Conservation (phyloP, 2,329 filamentous ascomycete species). For the Phialemonium atrogriseum region DNA sequence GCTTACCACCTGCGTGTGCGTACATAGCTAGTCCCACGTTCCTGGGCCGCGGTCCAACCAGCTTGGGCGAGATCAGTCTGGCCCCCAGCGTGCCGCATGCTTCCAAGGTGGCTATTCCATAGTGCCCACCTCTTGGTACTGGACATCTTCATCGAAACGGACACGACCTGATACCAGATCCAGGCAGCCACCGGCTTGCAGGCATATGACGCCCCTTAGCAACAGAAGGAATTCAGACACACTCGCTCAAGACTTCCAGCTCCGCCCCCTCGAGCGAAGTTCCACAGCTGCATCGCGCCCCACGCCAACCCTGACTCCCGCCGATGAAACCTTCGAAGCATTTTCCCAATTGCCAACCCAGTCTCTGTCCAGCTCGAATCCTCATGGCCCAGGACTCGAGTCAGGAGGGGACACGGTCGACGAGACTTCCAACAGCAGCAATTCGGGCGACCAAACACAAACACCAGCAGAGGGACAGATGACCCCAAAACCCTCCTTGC, state of each 20-base stretch:
- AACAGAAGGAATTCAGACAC: constrained; percentile 4
- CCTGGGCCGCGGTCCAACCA: no score
- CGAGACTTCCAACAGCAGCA: constrained; percentile 10
- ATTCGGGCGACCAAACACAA: constrained; percentile 8
- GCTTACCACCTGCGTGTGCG: no score
- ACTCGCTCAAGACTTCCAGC: constrained; percentile 10
- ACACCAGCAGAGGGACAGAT: constrained; percentile 15
- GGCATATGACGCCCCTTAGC: constrained; percentile 11
- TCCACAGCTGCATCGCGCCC: constrained; percentile 7
- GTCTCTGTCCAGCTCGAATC: constrained; percentile 6
- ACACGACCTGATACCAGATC: no score
- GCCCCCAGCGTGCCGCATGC: no score
- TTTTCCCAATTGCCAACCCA: neutral
- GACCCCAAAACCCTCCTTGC: constrained; percentile 17
- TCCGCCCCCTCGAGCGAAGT: constrained; percentile 11
- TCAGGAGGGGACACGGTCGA: constrained; percentile 10
- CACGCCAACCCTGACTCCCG: constrained; percentile 8
- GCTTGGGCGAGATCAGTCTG: no score
- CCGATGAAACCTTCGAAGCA: no score
- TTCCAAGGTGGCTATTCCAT: no score
- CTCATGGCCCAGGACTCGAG: constrained; percentile 16
- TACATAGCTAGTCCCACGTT: no score
- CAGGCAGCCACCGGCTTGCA: constrained; percentile 3
- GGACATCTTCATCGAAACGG: no score
- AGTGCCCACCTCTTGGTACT: no score